Base-by-base conservation (phyloP, 768 basidiomycete species). In the Macrolepiota albuminosa region DNA sequence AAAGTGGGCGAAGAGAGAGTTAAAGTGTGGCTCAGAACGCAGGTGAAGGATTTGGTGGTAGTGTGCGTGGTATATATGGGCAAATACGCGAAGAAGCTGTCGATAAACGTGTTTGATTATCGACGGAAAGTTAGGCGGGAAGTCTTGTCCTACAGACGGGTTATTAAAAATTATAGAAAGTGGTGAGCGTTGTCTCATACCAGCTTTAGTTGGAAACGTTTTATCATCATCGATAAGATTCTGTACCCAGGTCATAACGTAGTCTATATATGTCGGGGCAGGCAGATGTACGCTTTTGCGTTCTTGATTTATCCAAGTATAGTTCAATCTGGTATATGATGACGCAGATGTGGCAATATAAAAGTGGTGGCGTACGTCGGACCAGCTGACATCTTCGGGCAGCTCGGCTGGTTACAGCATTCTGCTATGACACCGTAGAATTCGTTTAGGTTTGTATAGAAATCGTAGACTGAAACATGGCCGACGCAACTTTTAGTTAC, bases 221-320 rank as follows among this genome's bases (percentile, higher is more conserved):
- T 77, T 82, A 67, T 97, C 94, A 75, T 98, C 95, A 68, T 98
- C 93, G 39, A 98, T 81, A 36, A 97, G 79, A 68, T 95, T 95
- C 71, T 98, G 96, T 5, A 97, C 84, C 93, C 95, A 98, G 21
- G 95, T 95, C 91, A 98, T 95, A 57, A 98, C 96, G 71, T 96
- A 98, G 79, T 98, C 97, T 63, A 98, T 94, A 75, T 98, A 98
- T 9, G 93, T 95, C 5, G 95, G 93, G 14, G 96, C 96, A 18
- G 97, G 89, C 0, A 99, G 80, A 66, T 94, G 85, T 36, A 98
- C 91, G 62, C 86, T 89, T 70, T 94, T 94, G 56, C 93, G 91
- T 72, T 90, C 92, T 70, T 93, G 89, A 74, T 98, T 98, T 68
- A 97, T 90, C 97, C 97, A 99, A 5, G 94, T 94, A 76, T 98